Evolutionary conservation across 805 yeast genomes (phyloP).

Genomic region (Candida yuanshanica): DNA sequence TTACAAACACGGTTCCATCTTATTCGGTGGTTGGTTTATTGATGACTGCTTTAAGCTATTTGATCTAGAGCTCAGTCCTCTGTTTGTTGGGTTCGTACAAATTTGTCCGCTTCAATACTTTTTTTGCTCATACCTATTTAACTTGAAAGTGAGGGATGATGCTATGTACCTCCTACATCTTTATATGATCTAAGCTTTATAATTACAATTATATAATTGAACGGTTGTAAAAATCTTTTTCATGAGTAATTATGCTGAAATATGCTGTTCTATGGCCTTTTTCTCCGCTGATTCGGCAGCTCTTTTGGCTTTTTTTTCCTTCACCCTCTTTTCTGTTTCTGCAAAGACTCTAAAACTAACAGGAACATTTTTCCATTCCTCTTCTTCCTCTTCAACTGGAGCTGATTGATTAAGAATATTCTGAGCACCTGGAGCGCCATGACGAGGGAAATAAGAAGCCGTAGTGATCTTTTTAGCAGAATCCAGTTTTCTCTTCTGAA

Average conservation of each 20-base stretch:
- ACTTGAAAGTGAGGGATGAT: no score
- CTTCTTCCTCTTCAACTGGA: slow-evolving; percentile 32
- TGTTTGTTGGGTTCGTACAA: no score
- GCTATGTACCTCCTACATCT: no score
- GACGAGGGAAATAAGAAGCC: slow-evolving; percentile 30
- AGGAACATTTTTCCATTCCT: slow-evolving; percentile 59
- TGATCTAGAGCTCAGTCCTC: slow-evolving; percentile 24
- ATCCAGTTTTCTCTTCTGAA: slow-evolving; percentile 20
- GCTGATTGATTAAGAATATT: slow-evolving; percentile 18
- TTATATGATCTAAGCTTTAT: no score
- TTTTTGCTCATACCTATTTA: not conserved
- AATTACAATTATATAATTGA: no score
- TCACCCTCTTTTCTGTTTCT: slow-evolving; percentile 66
- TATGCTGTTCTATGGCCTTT: slow-evolving; percentile 4
- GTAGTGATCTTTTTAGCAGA: slow-evolving; percentile 22
- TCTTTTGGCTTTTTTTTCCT: slow-evolving; percentile 22
- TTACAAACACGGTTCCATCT: slow-evolving; percentile 7
- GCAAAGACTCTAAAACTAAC: slow-evolving; percentile 77
- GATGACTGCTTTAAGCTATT: slow-evolving; percentile 33
- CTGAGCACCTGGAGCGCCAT: slow-evolving; percentile 27
- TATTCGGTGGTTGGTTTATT: slow-evolving; percentile 24
- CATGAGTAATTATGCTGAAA: not conserved
- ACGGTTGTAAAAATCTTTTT: not conserved
- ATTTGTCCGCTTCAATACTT: slow-evolving; percentile 8
- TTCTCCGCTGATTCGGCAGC: slow-evolving; percentile 22